These are phyloP conservation scores for Plasmodium blacklocki DNA, from an alignment of 169 alveolate species.

Conservation along the genomic window DNA sequence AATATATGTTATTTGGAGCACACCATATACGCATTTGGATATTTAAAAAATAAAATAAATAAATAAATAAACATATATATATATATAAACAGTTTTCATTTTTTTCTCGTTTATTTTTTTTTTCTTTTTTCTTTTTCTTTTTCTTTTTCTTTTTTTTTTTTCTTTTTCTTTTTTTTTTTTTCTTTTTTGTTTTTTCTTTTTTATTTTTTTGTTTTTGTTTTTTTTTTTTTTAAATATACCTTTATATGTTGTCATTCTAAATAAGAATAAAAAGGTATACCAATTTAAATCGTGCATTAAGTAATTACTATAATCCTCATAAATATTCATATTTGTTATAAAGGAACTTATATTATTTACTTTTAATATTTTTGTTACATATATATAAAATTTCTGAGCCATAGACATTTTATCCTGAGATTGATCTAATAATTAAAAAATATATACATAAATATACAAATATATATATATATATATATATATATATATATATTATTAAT, in stretches of 20 bases:
- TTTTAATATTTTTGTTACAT: constrained; percentile 13
- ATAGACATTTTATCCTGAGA: constrained; percentile 17
- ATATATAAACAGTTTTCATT: background rate
- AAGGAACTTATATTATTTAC: constrained; percentile 18
- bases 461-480: background rate
- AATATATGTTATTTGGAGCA: too few relatives aligned
- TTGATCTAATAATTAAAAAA: constrained; percentile 15
- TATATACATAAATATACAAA: background rate
- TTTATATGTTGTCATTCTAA: constrained; percentile 39
- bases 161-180: background rate
- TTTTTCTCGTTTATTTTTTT: background rate
- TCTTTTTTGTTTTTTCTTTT: background rate
- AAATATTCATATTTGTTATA: constrained; percentile 19
- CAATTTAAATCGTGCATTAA: constrained; percentile 67
- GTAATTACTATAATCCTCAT: constrained; percentile 36
- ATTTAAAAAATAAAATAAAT: too few relatives aligned
- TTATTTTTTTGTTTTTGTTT: background rate
- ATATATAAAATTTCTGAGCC: constrained; percentile 30
- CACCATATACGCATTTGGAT: too few relatives aligned
- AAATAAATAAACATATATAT: background rate
- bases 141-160: background rate
- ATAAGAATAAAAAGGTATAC: constrained; percentile 49
- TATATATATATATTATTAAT: background rate
- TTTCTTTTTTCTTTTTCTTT: background rate
- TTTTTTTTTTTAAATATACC: constrained; percentile 17